phyloP scores from a whole-genome alignment of 2,329 filamentous ascomycete species.

The Orbilia javanica region DNA sequence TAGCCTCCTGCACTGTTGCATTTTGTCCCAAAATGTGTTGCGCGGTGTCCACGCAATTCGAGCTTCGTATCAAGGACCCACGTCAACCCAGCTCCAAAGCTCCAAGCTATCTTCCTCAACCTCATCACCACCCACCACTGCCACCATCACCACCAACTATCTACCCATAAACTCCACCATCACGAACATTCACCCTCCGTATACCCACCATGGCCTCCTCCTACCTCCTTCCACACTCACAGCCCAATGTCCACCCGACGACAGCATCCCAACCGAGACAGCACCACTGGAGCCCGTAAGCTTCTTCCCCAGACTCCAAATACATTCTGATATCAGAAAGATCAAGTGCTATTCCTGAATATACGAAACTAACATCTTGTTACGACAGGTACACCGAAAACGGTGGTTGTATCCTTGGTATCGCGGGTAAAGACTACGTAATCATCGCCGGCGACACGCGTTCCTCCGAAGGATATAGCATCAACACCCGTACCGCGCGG shows the following conservation, averaged over 20 bases:
- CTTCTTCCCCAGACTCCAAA: background rate
- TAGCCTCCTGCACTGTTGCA: no score
- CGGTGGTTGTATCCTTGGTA: slow-evolving; percentile 94
- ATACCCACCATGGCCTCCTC: slow-evolving; percentile 49
- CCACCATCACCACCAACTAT: background rate
- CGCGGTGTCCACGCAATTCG: slow-evolving; percentile 51
- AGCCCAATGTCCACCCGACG: slow-evolving; percentile 40
- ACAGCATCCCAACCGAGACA: slow-evolving; percentile 58
- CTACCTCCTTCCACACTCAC: slow-evolving; percentile 50
- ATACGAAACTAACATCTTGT: background rate
- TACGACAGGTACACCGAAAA: slow-evolving; percentile 91
- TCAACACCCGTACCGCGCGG: slow-evolving; percentile 94
- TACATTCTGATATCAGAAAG: background rate
- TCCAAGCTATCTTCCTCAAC: slow-evolving; percentile 22
- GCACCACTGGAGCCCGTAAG: slow-evolving; percentile 62
- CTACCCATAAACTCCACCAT: background rate
- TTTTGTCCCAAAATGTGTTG: slow-evolving; percentile 34
- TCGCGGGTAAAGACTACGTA: slow-evolving; percentile 91
- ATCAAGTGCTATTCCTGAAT: background rate
- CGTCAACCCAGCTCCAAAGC: slow-evolving; percentile 46
- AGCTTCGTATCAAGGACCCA: slow-evolving; percentile 37
- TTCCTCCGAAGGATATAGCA: slow-evolving; percentile 95
- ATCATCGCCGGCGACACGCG: slow-evolving; percentile 98
- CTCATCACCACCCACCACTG: slow-evolving; percentile 8
- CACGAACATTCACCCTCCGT: background rate